These are phyloP conservation scores for Epichloe bromicola DNA, from an alignment of 2,329 filamentous ascomycete genomes.

Conservation along the genomic window DNA sequence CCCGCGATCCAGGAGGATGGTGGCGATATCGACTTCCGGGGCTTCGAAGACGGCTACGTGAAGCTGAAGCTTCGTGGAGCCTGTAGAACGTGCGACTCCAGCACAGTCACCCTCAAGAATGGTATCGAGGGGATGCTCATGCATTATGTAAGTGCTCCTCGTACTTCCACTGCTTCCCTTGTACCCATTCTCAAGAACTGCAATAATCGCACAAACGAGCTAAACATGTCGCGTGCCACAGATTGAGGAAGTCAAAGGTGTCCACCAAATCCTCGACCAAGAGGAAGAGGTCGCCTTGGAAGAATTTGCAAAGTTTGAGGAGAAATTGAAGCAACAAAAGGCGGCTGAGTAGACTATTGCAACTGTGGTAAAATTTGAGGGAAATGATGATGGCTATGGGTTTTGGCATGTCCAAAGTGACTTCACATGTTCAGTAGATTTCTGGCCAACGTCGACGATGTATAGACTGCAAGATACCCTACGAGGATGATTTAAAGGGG, in stretches of 20 bases:
- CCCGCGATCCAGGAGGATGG: conserved; percentile 96
- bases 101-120: conserved; percentile 92
- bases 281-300: conserved; percentile 79
- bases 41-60: conserved; percentile 76
- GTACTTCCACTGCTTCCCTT: background rate
- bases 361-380: background rate
- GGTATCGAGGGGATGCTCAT: conserved; percentile 98
- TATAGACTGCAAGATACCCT: background rate
- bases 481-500: background rate
- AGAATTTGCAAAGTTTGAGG: conserved; percentile 92
- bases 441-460: background rate
- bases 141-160: conserved; percentile 64
- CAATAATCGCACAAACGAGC: background rate
- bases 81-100: conserved; percentile 91
- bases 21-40: conserved; percentile 89
- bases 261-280: conserved; percentile 78
- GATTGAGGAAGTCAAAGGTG: conserved; percentile 91
- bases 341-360: conserved; percentile 13
- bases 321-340: conserved; percentile 53
- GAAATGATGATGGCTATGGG: no score
- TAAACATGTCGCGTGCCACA: conserved; percentile 22
- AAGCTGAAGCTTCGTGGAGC: conserved; percentile 78
- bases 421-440: background rate
- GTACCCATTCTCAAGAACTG: background rate
- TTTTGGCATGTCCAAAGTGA: background rate